Conservation (phyloP, 108 stramenopile species). For the Heterococcus sp. region DNA sequence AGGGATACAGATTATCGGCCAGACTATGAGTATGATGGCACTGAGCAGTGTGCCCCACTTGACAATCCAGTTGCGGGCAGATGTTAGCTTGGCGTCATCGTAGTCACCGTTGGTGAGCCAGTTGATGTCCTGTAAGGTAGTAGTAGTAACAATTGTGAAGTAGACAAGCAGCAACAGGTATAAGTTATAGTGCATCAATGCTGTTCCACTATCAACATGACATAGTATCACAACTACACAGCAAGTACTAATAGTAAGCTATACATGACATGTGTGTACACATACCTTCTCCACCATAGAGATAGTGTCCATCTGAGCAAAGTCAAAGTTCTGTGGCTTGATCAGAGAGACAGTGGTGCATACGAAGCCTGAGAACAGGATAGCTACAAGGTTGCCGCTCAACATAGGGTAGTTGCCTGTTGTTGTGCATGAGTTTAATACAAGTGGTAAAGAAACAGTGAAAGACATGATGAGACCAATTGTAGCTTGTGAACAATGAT, state of each 20-base stretch:
- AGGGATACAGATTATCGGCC: conserved; percentile 81
- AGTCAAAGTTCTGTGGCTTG: conserved; percentile 80
- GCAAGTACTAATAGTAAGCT: too few relatives aligned
- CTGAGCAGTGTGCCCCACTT: conserved; percentile 74
- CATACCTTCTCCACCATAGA: conserved; percentile 16
- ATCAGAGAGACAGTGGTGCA: conserved; percentile 69
- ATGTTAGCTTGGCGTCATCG: conserved; percentile 61
- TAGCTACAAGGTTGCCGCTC: conserved; percentile 80
- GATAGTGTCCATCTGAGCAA: conserved; percentile 36
- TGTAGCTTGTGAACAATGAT: too few relatives aligned
- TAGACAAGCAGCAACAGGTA: too few relatives aligned
- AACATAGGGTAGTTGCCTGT: conserved; percentile 82
- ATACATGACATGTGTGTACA: not conserved
- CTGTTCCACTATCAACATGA: too few relatives aligned
- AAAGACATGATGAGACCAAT: too few relatives aligned
- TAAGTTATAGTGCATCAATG: too few relatives aligned
- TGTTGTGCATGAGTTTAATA: too few relatives aligned
- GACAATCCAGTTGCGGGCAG: conserved; percentile 72
- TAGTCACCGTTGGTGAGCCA: conserved; percentile 70
- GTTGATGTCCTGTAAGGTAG: conserved; percentile 55
- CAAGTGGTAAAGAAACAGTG: too few relatives aligned
- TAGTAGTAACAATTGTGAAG: too few relatives aligned
- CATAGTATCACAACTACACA: too few relatives aligned
- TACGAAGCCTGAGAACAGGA: conserved; percentile 68
- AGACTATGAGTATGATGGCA: conserved; percentile 73